Conservation (phyloP, 768 basidiomycete genomes). For the Kondoa subrosea region DNA sequence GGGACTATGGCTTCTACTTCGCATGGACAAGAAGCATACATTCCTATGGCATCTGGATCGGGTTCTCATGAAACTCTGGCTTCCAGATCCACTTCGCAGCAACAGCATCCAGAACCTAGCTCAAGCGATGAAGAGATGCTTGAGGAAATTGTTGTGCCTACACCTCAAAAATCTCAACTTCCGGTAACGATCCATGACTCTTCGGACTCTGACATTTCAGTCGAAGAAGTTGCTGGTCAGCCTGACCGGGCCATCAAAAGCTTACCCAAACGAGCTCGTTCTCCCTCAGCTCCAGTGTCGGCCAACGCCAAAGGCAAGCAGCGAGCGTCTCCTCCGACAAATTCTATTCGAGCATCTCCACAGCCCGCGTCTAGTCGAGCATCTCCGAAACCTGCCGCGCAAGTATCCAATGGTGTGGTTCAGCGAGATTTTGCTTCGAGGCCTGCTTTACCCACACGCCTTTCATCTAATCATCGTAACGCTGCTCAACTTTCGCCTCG, state of each 20-base stretch:
- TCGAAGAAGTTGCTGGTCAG: slow-evolving; percentile 1
- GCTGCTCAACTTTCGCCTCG: no score
- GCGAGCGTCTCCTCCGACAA: not conserved
- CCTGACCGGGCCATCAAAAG: not conserved
- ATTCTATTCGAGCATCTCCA: not conserved
- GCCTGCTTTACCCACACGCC: not conserved
- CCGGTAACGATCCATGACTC: not conserved
- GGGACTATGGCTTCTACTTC: no score
- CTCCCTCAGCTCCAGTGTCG: no score
- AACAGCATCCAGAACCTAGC: not conserved
- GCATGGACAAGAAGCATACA: not conserved
- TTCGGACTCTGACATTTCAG: not conserved
- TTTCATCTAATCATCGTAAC: not conserved
- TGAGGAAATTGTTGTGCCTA: not conserved
- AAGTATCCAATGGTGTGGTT: not conserved
- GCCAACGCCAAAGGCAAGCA: not conserved
- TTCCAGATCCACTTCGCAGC: not conserved
- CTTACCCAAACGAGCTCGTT: not conserved
- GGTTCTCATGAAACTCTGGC: not conserved
- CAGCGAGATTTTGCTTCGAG: not conserved
- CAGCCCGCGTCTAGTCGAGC: not conserved
- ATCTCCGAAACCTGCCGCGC: not conserved
- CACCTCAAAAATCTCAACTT: not conserved
- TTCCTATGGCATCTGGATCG: not conserved
- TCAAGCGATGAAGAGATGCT: slow-evolving; percentile 3